Percentiles rank a stretch among this genome's conserved stretches.
These are phyloP conservation scores for Claviceps quebecensis DNA, from an alignment of 2,329 filamentous ascomycete genomes.

Conservation along the genomic window DNA sequence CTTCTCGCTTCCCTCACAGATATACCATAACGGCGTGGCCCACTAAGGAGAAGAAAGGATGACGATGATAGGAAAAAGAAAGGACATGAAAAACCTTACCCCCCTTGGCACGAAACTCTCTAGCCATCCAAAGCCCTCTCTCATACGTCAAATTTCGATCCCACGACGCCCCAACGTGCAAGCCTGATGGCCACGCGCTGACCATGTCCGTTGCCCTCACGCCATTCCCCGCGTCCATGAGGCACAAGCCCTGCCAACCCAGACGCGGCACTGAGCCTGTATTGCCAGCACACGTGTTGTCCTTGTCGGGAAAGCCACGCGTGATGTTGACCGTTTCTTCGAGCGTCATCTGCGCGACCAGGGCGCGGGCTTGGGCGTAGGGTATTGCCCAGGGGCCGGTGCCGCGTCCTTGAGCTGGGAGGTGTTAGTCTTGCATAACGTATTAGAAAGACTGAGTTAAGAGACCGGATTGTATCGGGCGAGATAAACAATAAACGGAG, in stretches of 20 bases:
- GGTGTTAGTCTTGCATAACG: too few species aligned
- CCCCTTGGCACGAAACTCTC: slow-evolving; percentile 42
- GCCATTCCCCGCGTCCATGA: slow-evolving; percentile 36
- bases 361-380: slow-evolving; percentile 39
- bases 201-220: slow-evolving; percentile 34
- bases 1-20: background rate
- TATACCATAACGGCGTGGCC: background rate
- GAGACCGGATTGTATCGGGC: too few species aligned
- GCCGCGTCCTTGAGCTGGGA: slow-evolving; percentile 18
- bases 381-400: slow-evolving; percentile 38
- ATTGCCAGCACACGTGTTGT: slow-evolving; percentile 34
- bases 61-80: background rate
- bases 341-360: slow-evolving; percentile 49
- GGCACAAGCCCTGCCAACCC: slow-evolving; percentile 31
- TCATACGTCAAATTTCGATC: slow-evolving; percentile 37
- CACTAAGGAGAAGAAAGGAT: background rate
- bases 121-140: slow-evolving; percentile 37
- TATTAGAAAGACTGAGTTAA: too few species aligned
- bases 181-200: slow-evolving; percentile 31
- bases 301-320: slow-evolving; percentile 34
- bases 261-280: slow-evolving; percentile 31
- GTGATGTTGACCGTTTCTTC: slow-evolving; percentile 47
- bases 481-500: too few species aligned
- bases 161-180: slow-evolving; percentile 38
- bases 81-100: slow-evolving; percentile 26